Base-by-base conservation (phyloP, 257 asterid species). In the Petrea volubilis region DNA sequence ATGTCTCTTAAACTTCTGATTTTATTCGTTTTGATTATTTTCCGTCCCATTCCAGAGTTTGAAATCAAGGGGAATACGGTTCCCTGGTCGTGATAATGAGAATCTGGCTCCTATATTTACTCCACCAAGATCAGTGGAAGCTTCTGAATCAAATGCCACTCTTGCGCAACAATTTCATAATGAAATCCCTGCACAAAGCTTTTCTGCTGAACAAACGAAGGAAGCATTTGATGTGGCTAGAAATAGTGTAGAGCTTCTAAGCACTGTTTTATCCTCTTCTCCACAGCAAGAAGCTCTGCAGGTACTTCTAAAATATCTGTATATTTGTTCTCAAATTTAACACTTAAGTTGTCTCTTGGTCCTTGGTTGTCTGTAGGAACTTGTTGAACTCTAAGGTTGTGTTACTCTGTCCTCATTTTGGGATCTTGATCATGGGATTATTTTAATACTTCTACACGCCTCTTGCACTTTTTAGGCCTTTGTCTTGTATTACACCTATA, bases 221-320 rank as follows among this genome's bases (percentile, higher is more conserved):
- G 98, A 90, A 82, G 94, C 98, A 70, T 90, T 95, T 72, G 96
- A 95, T 78, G 95, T 92, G 74, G 99, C 98, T 56, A 83, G 96
- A 79, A 95, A 95, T 79, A 95, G 98, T 74, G 50, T 90, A 17
- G 99, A 95, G 87, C 96, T 95, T 74, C 90, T 95, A 52, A 77
- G 85, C 71, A 87, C 98, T 55, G 96, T 92, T 74, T 76, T 95
- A 72, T 85, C 97, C 79, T 91, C 99, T 85, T 94, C 97, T 47
- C 96, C 97, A 8, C 92, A 81, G 44, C 90, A 85, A 81, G 97
- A 91, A 75, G 95, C 87, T 81, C 83, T 89, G 46, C 73, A 85
- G 95, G 97, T 91, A 78, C 33, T 60, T 17, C 20, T 67, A 55
- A n/a, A n/a, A n/a, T n/a, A n/a, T n/a, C 74, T 49, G 50, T 20